Evolutionary conservation across 768 basidiomycete species (phyloP), one percentile per base, ranked within the genome.

Genomic region (Boletus eberwhitei): DNA sequence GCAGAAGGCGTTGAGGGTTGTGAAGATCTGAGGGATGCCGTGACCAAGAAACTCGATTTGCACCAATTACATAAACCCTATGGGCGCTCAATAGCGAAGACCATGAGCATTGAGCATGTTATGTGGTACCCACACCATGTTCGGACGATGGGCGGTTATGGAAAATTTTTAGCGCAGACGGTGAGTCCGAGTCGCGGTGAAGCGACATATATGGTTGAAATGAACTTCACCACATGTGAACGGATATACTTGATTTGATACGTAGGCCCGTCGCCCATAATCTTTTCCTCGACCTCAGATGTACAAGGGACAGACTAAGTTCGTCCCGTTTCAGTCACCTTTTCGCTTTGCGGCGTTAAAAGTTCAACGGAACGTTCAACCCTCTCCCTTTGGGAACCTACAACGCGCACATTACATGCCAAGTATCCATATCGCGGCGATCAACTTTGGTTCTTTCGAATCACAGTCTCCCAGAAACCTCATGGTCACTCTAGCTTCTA

Each of bases 1-100:
- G 24, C 22, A 43, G 21, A 57, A 44, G 35, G 11, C 47, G 41
- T 60, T 21, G 22, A 43, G 59, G 26, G 37, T 53, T 34, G 59
- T 57, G 59, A 61, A 45, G 21, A 24, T 29, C 8, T 21, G 22
- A 11, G 31, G 19, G 13, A 16, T 32, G 29, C 13, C 14, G 7
- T 19, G 31, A 45, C 29, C 2, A 2, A 14, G 19, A 7, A 26
- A 26, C 24, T 43, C 17, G 24, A 26, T 17, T 44, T 19, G 34
- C n/a, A 19, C 6, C n/a, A 31, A 14, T 45, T 14, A 31, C 43
- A 45, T 45, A 13, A 31, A 14, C 1, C 19, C 2, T 14, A 43
- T 12, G 8, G 44, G 42, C 24, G 42, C 16, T 36, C 14, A 19
- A 29, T 12, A 24, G 16, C 9, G 12, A 43, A n/a, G 17, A n/a